Evolutionary conservation across 371 early-diverging fungal genomes (phyloP).

Genomic region (Mortierella sp.): DNA sequence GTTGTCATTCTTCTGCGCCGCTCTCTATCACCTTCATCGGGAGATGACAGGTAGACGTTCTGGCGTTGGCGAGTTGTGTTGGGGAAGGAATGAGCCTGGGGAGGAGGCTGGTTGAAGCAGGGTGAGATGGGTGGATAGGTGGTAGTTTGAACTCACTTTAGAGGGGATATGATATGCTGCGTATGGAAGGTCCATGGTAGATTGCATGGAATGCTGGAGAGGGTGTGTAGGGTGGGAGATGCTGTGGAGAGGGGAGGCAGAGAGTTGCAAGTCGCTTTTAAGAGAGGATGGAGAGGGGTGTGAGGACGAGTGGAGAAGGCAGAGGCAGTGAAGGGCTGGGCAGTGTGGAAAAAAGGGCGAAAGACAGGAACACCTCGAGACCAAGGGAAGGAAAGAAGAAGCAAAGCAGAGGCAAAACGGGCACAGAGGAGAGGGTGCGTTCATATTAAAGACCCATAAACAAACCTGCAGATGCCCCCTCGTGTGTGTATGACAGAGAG

Average conservation of each 20-base stretch:
- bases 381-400: neutral
- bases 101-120: neutral
- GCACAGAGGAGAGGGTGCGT: neutral
- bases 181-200: conserved; percentile 6
- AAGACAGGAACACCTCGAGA: neutral
- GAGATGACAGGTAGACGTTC: no score
- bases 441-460: conserved; percentile 3
- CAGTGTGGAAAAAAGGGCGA: neutral
- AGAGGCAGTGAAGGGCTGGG: neutral
- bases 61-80: no score
- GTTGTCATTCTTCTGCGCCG: no score
- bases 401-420: neutral
- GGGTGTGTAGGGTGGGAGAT: neutral
- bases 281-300: neutral
- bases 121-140: conserved; percentile 3
- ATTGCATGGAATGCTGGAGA: no score
- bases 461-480: conserved; percentile 7
- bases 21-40: no score
- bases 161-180: conserved; percentile 3
- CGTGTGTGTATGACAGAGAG: conserved; percentile 7
- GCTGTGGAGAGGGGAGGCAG: neutral
- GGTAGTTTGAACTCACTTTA: conserved; percentile 18
- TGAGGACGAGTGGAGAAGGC: no score
- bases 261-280: no score
- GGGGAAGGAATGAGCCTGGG: conserved; percentile 13